Base-by-base conservation (phyloP, 2,329 filamentous ascomycete species). In the Nectriaceae sp. region DNA sequence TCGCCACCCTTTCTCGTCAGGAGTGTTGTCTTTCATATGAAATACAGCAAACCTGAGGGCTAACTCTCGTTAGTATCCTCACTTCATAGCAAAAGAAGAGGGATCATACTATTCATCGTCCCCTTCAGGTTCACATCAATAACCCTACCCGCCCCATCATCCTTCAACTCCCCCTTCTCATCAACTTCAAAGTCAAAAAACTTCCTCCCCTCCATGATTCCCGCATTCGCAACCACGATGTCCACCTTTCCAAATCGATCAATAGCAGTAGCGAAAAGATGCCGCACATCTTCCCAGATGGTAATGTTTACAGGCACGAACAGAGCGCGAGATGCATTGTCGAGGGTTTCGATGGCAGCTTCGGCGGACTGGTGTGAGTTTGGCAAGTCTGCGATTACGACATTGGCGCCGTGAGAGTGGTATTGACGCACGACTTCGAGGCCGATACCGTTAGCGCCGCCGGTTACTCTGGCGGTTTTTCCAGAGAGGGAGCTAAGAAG, bases 81-180 rank as follows among this genome's bases (percentile, higher is more conserved):
- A 46, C 18, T n/a, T 20, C 5, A n/a, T 18, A 3, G 16, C 8
- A 22, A 19, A 21, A 29, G 21, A 16, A 6, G 11, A 11, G 18
- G 19, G 15, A 13, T 42, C 48, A 11, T 19, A 52, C 55, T 57
- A 31, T 55, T 57, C 44, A 57, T 44, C 0, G 55, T 57, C 2
- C 55, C 53, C 29, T 57, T 57, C 4, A 57, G 40, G 38, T 55
- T 57, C 4, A 57, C 50, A 22, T 57, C 55, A 24, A 57, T 40
- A 1, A 57, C 46, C 29, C 22, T 35, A 11, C 33, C 19, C 5
- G 47, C 40, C 2, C 29, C 47, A 13, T 42, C 41, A 5, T 49
- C 46, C 21, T 42, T 40, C 39, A 55, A 21, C 18, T 48, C 19
- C 2, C 51, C 44, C 21, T 31, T 13, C 3, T 38, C 47, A 16